Conservation (phyloP, 2,329 filamentous ascomycete species). For the Tolypocladium album region DNA sequence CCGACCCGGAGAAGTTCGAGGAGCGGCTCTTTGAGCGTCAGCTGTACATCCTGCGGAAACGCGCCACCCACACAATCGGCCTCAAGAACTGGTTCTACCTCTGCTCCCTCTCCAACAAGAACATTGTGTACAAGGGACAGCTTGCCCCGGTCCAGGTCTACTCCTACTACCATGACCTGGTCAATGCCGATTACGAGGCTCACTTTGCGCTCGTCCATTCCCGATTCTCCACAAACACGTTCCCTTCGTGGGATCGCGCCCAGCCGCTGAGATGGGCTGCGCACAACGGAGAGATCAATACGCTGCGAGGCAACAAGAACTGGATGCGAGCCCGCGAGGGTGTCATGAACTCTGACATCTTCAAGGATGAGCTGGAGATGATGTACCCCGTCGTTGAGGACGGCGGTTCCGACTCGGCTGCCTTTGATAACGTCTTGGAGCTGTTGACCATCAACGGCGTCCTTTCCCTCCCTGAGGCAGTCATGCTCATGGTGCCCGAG, state of each 20-base stretch:
- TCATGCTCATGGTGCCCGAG: constrained; percentile 98
- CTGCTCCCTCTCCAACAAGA: constrained; percentile 92
- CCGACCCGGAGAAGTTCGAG: constrained; percentile 72
- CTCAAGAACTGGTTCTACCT: constrained; percentile 99
- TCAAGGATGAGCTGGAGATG: constrained; percentile 81
- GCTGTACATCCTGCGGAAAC: constrained; percentile 89
- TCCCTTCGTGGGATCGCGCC: constrained; percentile 95
- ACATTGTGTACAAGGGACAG: constrained; percentile 98
- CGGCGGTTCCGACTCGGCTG: constrained; percentile 90
- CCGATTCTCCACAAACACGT: constrained; percentile 96
- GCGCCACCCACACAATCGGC: constrained; percentile 86
- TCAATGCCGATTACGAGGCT: constrained; percentile 93
- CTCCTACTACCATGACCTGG: constrained; percentile 93
- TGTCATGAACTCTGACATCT: constrained; percentile 84
- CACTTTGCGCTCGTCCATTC: constrained; percentile 97
- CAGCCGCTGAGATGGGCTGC: constrained; percentile 94
- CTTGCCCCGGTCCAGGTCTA: constrained; percentile 91
- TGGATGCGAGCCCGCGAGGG: constrained; percentile 98
- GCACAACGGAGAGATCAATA: constrained; percentile 98
- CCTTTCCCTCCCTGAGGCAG: constrained; percentile 84
- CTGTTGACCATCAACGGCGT: constrained; percentile 92
- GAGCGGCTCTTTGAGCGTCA: constrained; percentile 82
- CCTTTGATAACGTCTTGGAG: constrained; percentile 94
- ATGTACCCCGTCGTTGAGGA: constrained; percentile 95
- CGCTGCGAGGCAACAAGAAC: constrained; percentile 94